These are phyloP conservation scores for Sclerotiophoma versabilis DNA, from an alignment of 2,329 filamentous ascomycete species.

Conservation along the genomic window DNA sequence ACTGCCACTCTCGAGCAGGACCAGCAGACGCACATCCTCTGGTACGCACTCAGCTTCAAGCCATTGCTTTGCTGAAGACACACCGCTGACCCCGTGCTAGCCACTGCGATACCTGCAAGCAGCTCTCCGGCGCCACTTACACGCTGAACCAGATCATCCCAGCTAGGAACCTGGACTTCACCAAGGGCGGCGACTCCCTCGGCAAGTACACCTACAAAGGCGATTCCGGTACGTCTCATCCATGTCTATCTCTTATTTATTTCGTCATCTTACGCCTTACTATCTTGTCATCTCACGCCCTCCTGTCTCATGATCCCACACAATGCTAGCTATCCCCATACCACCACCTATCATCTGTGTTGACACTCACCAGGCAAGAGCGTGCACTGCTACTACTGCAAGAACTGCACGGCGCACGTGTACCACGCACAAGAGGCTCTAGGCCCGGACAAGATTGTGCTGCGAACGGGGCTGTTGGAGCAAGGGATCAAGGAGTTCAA, in stretches of 20 bases:
- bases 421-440: conserved; percentile 64
- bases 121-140: conserved; percentile 58
- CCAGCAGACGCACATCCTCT: conserved; percentile 55
- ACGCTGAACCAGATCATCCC: conserved; percentile 64
- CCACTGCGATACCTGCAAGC: conserved; percentile 66
- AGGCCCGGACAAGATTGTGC: conserved; percentile 59
- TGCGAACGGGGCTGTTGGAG: conserved; percentile 59
- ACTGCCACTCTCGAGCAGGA: conserved; percentile 57
- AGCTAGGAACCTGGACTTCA: conserved; percentile 58
- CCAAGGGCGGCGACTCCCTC: conserved; percentile 56
- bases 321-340: too few relatives aligned
- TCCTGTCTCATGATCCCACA: too few relatives aligned
- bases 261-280: too few relatives aligned
- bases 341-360: neutral
- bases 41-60: too few relatives aligned
- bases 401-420: conserved; percentile 62
- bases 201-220: conserved; percentile 64
- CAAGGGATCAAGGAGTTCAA: conserved; percentile 57
- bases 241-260: neutral
- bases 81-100: conserved; percentile 35
- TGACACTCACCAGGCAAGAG: conserved; percentile 53
- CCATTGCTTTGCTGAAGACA: neutral
- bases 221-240: conserved; percentile 55
- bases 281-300: too few relatives aligned
- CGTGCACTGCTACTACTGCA: conserved; percentile 66